Evolutionary conservation across 2,329 filamentous ascomycete genomes (phyloP).

Genomic region (Fonsecaea erecta): DNA sequence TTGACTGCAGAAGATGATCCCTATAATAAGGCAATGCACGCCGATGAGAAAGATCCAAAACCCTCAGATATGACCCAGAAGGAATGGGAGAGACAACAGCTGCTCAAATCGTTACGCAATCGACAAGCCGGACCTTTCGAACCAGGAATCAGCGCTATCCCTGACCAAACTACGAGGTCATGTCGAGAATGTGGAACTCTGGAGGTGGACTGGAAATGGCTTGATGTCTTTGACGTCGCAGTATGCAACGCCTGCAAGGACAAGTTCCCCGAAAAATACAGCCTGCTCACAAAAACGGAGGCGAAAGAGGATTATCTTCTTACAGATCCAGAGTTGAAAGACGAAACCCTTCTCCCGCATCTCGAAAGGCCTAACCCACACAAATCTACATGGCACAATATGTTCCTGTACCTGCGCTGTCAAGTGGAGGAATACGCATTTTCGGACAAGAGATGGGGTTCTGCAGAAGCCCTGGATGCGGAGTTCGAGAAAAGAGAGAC

Average conservation of each 20-base stretch:
- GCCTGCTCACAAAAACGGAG: conserved; percentile 93
- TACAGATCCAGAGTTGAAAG: conserved; percentile 91
- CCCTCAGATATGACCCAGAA: conserved; percentile 86
- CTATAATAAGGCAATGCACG: conserved; percentile 76
- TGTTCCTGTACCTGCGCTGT: conserved; percentile 94
- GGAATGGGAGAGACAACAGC: conserved; percentile 86
- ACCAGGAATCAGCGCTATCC: conserved; percentile 78
- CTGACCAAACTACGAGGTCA: conserved; percentile 67
- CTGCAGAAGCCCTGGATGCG: conserved; percentile 78
- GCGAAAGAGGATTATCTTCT: conserved; percentile 92
- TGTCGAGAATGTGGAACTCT: conserved; percentile 81
- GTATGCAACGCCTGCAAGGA: conserved; percentile 89
- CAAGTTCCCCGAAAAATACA: conserved; percentile 88
- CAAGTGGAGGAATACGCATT: conserved; percentile 96
- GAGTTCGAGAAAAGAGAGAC: conserved; percentile 81
- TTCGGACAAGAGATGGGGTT: conserved; percentile 82
- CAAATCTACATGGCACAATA: conserved; percentile 95
- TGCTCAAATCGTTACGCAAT: conserved; percentile 72
- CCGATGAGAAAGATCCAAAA: conserved; percentile 64
- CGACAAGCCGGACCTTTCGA: conserved; percentile 83
- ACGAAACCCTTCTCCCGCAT: conserved; percentile 83
- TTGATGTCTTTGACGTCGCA: conserved; percentile 75
- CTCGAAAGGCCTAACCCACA: conserved; percentile 91
- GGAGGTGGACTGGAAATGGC: conserved; percentile 96
- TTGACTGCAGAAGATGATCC: conserved; percentile 90